A percentile compares a stretch with the other conserved stretches of the same genome.
Conservation (phyloP, 2,329 filamentous ascomycete genomes). For the Trematosphaeria pertusa region DNA sequence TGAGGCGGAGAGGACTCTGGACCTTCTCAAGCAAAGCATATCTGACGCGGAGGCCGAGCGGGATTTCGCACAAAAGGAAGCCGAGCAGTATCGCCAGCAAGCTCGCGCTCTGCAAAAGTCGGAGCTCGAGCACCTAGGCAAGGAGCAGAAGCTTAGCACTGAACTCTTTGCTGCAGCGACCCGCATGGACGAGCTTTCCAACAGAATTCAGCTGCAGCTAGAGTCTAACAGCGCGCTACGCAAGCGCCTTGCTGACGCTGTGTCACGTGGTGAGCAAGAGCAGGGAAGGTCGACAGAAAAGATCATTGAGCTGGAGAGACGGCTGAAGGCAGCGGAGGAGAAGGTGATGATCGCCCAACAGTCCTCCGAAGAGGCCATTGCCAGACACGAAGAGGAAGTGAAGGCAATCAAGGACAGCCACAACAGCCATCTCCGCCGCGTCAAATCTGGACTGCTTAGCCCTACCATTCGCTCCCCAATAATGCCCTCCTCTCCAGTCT, state of each 20-base stretch:
- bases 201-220: constrained; percentile 81
- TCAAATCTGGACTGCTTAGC: constrained; percentile 62
- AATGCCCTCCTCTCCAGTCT: constrained; percentile 68
- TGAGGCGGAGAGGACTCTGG: constrained; percentile 67
- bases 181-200: constrained; percentile 79
- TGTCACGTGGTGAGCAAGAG: constrained; percentile 82
- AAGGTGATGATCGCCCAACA: constrained; percentile 82
- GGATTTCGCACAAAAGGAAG: constrained; percentile 73
- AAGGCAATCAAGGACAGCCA: constrained; percentile 76
- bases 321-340: constrained; percentile 83
- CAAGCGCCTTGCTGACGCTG: constrained; percentile 77
- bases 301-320: constrained; percentile 83
- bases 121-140: constrained; percentile 63
- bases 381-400: constrained; percentile 86
- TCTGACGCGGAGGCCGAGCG: constrained; percentile 74
- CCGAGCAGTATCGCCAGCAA: constrained; percentile 66
- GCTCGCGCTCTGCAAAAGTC: constrained; percentile 64
- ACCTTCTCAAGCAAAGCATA: constrained; percentile 72
- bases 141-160: constrained; percentile 69
- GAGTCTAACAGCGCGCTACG: constrained; percentile 78
- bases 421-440: constrained; percentile 76
- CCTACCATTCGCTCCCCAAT: constrained; percentile 62
- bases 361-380: constrained; percentile 82
- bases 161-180: constrained; percentile 76
- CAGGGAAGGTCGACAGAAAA: constrained; percentile 80